A percentile compares a stretch with the other conserved stretches of the same genome.
Conservation (phyloP, 371 early-diverging fungal species). For the Circinella minor region DNA sequence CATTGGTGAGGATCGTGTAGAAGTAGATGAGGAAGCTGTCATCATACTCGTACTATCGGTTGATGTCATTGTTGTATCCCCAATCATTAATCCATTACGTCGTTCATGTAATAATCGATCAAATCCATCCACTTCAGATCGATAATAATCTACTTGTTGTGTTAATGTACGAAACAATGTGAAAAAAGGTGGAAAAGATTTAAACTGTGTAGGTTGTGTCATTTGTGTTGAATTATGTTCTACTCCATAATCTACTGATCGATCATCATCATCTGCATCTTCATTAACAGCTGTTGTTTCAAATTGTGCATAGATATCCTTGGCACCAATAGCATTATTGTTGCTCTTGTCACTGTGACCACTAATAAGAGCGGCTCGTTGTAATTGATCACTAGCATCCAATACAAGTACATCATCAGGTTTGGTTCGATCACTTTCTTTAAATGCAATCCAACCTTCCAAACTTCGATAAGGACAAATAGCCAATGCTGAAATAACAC, state of each 20-base stretch:
- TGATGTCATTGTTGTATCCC: constrained; percentile 19
- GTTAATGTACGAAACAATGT: constrained; percentile 66
- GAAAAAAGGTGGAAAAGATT: constrained; percentile 68
- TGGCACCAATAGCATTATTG: constrained; percentile 29
- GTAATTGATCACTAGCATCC: constrained; percentile 15
- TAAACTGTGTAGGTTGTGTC: constrained; percentile 50
- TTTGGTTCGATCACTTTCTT: constrained; percentile 59
- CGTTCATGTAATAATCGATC: constrained; percentile 62
- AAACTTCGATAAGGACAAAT: constrained; percentile 77
- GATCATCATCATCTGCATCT: constrained; percentile 56
- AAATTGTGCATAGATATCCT: constrained; percentile 40
- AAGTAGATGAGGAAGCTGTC: constrained; percentile 15
- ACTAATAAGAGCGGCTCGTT: constrained; percentile 9
- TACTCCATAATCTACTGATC: constrained; percentile 50
- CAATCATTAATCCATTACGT: constrained; percentile 51
- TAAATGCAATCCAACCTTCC: constrained; percentile 83
- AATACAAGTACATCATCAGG: constrained; percentile 54
- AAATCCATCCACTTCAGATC: constrained; percentile 63
- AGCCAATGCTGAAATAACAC: constrained; percentile 83
- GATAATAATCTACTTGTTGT: constrained; percentile 72
- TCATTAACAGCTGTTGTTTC: constrained; percentile 35
- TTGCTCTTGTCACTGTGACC: constrained; percentile 11
- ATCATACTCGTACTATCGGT: neutral
- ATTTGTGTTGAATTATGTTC: constrained; percentile 41
- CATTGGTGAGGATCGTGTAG: constrained; percentile 8